Base-by-base conservation (phyloP, 352 stramenopile species). In the Globisporangium middletonii region DNA sequence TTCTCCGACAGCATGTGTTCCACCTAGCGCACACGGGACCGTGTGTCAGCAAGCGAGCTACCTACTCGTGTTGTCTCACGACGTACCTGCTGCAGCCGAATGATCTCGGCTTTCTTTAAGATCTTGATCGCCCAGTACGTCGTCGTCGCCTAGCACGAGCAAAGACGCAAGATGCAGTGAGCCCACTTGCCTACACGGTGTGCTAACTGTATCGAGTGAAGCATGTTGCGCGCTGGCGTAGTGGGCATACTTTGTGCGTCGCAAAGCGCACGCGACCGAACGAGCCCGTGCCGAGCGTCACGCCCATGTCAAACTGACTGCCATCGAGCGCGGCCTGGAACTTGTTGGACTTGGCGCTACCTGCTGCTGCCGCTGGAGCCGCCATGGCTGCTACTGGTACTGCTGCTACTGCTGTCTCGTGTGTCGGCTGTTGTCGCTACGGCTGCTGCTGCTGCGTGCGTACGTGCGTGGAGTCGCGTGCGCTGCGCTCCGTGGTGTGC, bases 1-100 rank as follows among this genome's bases (percentile, higher is more conserved):
- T 98, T 98, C 58, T 99, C 95, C 16, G 92, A 97, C 16, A 98
- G 83, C 79, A 98, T 98, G 79, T 99, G 96, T 69, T 98, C 95
- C 7, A 98, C 93, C 78, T 96, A 68, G 23, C 23, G 23, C 23
- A 23, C 23, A 23, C 23, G 23, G 23, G 23, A 23, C 23, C 23
- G 23, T 23, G 23, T 23, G 23, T 23, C 23, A 23, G 23, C 23
- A 23, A 23, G 23, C 23, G 23, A 23, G 23, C 23, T 23, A 23
- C 23, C 35, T 41, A 41, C 35, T 41, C 8, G 44, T 23, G 15
- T 19, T 33, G 18, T 9, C 23, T 23, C 23, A 23, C 23, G 23
- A 23, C 35, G 26, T 51, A 93, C 86, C 71, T 99, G 96, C 58
- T 98, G 89, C 60, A 98, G 73, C 28, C 92, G 88, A 52, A 99